A percentile compares a stretch with the other conserved stretches of the same genome.
Evolutionary conservation across 2,329 filamentous ascomycete genomes (phyloP).

Genomic region (Cladophialophora exuberans): DNA sequence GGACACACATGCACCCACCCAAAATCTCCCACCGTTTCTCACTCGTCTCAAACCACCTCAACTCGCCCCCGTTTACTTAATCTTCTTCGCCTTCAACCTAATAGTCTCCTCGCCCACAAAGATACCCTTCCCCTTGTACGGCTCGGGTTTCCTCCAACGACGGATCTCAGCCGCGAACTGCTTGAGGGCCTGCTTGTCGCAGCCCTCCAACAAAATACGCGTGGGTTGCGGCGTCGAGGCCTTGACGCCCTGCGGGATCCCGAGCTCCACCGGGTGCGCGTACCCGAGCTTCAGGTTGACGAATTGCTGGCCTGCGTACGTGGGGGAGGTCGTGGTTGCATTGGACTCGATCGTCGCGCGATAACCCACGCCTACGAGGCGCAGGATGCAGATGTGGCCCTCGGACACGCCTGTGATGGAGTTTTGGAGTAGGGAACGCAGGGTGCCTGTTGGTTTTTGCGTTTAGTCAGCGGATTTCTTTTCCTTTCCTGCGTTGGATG

Average conservation of each 20-base stretch:
- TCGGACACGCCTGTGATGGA: slow-evolving; percentile 93
- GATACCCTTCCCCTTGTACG: slow-evolving; percentile 99
- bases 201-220: slow-evolving; percentile 84
- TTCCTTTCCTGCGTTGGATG: neutral
- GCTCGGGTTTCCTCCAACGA: slow-evolving; percentile 87
- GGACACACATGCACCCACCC: neutral
- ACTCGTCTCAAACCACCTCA: too few relatives aligned
- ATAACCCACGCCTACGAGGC: slow-evolving; percentile 94
- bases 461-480: too few relatives aligned
- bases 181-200: slow-evolving; percentile 83
- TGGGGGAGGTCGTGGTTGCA: slow-evolving; percentile 61
- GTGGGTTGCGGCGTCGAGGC: slow-evolving; percentile 90
- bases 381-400: slow-evolving; percentile 90
- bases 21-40: neutral
- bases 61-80: slow-evolving; percentile 64
- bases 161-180: slow-evolving; percentile 88
- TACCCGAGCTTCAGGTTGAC: slow-evolving; percentile 94
- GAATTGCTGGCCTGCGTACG: slow-evolving; percentile 82
- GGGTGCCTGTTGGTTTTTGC: slow-evolving; percentile 86
- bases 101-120: slow-evolving; percentile 98
- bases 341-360: slow-evolving; percentile 83
- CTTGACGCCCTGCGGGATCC: slow-evolving; percentile 78
- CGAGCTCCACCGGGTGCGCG: slow-evolving; percentile 91
- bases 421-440: slow-evolving; percentile 85
- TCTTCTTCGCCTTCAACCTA: slow-evolving; percentile 97